Base-by-base conservation (phyloP, 2,329 filamentous ascomycete genomes). In the Coniella lustricola region DNA sequence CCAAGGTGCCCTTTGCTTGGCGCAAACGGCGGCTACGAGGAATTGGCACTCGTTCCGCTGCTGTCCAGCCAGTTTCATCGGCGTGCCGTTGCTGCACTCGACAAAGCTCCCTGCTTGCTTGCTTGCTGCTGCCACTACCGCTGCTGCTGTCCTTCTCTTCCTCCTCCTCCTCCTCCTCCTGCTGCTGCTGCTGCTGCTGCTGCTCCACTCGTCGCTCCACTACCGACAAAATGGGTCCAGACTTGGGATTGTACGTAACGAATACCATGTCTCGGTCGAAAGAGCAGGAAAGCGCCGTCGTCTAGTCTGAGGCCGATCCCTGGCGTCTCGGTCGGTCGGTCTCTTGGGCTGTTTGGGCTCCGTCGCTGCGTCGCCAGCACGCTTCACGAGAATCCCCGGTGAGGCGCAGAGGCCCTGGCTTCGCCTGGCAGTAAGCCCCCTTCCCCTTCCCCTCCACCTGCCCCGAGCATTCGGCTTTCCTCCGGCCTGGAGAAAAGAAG, bases 191-290 rank as follows among this genome's bases (percentile, higher is more conserved):
- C 25, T 29, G 25, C 25, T 5, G 10, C 25, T 29, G 5, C 10
- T 29, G 25, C 25, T 29, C 25, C 25, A 10, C 25, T 10, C 25
- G 10, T 29, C 25, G 25, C 25, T 29, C 25, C 25, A 29, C 25
- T 29, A 5, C 49, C n/a, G 33, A 34, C 34, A 25, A 44, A 43
- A 44, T 44, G 44, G 49, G 49, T 40, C 49, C 33, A 10, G 25
- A 29, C n/a, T n/a, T n/a, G n/a, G n/a, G n/a, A n/a, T 10, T 29
- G 49, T 51, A 51, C 49, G 49, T 51, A 51, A 51, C 47, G 31
- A 32, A 38, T 38, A 46, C 32, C 17, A 14, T 16, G 33, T 35
- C 33, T 35, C 33, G 33, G 17, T 32, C 2, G 12, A n/a, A 14
- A 16, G 29, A 33, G 25, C 25, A 29, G 25, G 10, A 29, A 29